Conservation (phyloP, 2,329 filamentous ascomycete genomes). For the Phialophora macrospora region DNA sequence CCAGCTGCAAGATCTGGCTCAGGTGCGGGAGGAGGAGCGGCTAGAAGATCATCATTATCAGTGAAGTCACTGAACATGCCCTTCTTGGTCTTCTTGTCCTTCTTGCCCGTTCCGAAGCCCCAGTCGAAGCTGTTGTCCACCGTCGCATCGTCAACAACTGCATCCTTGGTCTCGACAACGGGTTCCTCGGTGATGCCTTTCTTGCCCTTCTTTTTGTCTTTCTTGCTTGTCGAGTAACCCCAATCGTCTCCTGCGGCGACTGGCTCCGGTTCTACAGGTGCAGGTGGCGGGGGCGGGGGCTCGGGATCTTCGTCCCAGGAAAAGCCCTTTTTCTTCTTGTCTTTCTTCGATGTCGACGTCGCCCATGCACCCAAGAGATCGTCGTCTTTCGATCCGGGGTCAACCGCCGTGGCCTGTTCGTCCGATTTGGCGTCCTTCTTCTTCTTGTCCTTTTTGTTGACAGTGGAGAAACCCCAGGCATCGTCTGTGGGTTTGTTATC, state of each 20-base stretch:
- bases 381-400: slow-evolving; percentile 40
- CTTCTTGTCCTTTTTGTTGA: slow-evolving; percentile 56
- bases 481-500: slow-evolving; percentile 48
- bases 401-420: slow-evolving; percentile 35
- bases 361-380: slow-evolving; percentile 44
- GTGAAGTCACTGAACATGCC: slow-evolving; percentile 41
- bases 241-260: slow-evolving; percentile 42
- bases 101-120: slow-evolving; percentile 50
- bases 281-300: slow-evolving; percentile 32
- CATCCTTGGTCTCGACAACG: slow-evolving; percentile 27
- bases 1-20: slow-evolving; percentile 40
- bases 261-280: slow-evolving; percentile 40
- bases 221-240: slow-evolving; percentile 35
- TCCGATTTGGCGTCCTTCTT: slow-evolving; percentile 49
- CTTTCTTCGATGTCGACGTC: slow-evolving; percentile 53
- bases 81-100: slow-evolving; percentile 46
- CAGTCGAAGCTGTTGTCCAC: slow-evolving; percentile 34
- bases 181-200: slow-evolving; percentile 37
- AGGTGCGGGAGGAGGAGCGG: slow-evolving; percentile 42
- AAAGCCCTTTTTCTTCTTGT: slow-evolving; percentile 46
- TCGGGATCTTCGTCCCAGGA: slow-evolving; percentile 31
- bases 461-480: slow-evolving; percentile 46
- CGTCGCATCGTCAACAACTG: slow-evolving; percentile 18
- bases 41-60: slow-evolving; percentile 40
- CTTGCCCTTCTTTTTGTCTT: slow-evolving; percentile 45